Evolutionary conservation across 202 grass and related monocot species (phyloP).

Genomic region (Setaria italica): DNA sequence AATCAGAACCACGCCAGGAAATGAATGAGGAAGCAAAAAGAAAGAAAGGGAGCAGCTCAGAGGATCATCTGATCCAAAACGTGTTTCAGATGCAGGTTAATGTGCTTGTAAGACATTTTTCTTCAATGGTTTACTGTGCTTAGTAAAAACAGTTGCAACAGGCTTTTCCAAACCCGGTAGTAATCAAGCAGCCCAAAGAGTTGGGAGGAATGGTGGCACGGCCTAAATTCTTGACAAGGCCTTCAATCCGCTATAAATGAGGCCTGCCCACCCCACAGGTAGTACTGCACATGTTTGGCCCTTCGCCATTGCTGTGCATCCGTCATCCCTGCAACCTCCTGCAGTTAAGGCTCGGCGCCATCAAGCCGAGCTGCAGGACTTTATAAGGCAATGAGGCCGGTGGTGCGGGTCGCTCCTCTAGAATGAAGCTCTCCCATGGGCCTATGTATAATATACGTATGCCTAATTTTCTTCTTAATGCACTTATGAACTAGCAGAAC

Average conservation of each 20-base stretch:
- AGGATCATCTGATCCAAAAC: background rate
- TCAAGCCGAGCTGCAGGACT: background rate
- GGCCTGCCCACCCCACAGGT: background rate
- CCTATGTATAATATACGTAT: too few species aligned
- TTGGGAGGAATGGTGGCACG: background rate
- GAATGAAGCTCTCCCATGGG: background rate
- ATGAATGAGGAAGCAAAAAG: background rate
- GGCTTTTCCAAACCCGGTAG: background rate
- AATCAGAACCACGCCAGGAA: background rate
- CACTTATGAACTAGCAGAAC: background rate
- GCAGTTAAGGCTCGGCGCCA: background rate
- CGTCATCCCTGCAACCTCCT: constrained; percentile 4
- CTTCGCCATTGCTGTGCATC: background rate
- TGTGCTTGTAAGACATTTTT: background rate
- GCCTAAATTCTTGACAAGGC: background rate
- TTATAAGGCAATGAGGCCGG: background rate
- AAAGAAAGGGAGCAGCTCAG: background rate
- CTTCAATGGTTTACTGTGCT: background rate
- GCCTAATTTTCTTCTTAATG: background rate
- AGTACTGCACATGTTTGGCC: background rate
- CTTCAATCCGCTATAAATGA: constrained; percentile 13
- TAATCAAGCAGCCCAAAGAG: background rate
- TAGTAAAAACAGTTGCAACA: background rate
- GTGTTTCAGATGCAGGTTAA: background rate
- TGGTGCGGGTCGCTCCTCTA: background rate